phyloP scores from a whole-genome alignment of 2,329 filamentous ascomycete genomes.

The Xylariaceae sp. region DNA sequence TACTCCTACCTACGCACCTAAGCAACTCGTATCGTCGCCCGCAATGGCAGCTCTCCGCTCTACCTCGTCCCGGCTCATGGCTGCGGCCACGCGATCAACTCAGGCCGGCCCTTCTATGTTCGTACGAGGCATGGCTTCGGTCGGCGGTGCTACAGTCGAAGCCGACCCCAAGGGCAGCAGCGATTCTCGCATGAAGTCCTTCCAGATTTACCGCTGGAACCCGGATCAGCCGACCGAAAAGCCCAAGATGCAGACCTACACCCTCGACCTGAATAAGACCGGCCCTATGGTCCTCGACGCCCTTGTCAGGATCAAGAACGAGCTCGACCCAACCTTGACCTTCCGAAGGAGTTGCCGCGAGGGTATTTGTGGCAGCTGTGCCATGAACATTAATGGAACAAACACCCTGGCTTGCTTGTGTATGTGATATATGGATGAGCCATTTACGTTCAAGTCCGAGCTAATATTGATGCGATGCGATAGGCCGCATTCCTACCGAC shows the following conservation, averaged over 20 bases:
- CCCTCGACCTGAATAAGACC: conserved; percentile 96
- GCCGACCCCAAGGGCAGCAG: conserved; percentile 55
- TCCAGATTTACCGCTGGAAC: conserved; percentile 99
- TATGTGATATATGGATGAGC: conserved; percentile 46
- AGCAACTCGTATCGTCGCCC: conserved; percentile 10
- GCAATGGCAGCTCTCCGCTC: conserved; percentile 61
- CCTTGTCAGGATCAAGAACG: conserved; percentile 97
- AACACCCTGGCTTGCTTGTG: conserved; percentile 97
- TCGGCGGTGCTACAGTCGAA: conserved; percentile 56
- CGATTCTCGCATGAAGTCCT: conserved; percentile 74
- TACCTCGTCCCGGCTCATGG: conserved; percentile 47
- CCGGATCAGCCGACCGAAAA: conserved; percentile 89
- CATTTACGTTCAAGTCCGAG: no score
- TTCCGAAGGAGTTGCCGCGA: conserved; percentile 96
- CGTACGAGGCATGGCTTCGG: conserved; percentile 50
- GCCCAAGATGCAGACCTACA: conserved; percentile 93
- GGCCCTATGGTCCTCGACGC: conserved; percentile 98
- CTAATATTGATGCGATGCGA: conserved; percentile 18
- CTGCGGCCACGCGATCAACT: conserved; percentile 36
- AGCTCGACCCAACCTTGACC: conserved; percentile 92
- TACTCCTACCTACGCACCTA: conserved; percentile 1
- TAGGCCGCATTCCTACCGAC: conserved; percentile 91
- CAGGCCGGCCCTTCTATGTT: conserved; percentile 37
- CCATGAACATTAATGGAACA: conserved; percentile 99
- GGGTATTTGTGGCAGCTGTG: conserved; percentile 97